Evolutionary conservation across 164 flowering plant species (phyloP).

Genomic region (Santalum album): DNA sequence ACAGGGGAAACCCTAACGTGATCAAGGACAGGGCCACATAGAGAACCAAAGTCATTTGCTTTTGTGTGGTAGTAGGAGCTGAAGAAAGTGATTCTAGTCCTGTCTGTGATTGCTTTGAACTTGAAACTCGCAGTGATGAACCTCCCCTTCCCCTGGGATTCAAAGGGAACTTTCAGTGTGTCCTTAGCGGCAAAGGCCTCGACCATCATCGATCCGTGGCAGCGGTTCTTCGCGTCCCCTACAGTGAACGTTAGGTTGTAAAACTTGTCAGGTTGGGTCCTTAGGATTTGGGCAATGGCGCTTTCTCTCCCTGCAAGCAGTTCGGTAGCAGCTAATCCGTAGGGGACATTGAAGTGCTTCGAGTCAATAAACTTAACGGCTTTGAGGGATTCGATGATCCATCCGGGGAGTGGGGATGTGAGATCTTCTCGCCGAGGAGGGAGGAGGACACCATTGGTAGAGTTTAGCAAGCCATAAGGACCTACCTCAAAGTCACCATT

Average conservation of each 20-base stretch:
- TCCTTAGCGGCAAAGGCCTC: slow-evolving; percentile 74
- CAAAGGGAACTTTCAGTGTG: slow-evolving; percentile 54
- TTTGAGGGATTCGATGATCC: slow-evolving; percentile 89
- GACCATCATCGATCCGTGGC: slow-evolving; percentile 87
- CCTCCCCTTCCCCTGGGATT: slow-evolving; percentile 53
- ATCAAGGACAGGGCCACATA: slow-evolving; percentile 86
- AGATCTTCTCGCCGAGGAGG: slow-evolving; percentile 72
- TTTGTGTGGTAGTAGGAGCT: slow-evolving; percentile 81
- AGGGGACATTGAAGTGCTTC: slow-evolving; percentile 70
- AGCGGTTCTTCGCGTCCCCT: slow-evolving; percentile 82
- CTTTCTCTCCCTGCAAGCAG: slow-evolving; percentile 89
- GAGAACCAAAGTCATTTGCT: slow-evolving; percentile 54
- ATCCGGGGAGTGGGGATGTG: slow-evolving; percentile 83
- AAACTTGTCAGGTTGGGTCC: slow-evolving; percentile 47
- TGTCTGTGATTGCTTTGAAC: slow-evolving; percentile 46
- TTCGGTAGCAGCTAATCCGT: slow-evolving; percentile 59
- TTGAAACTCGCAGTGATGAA: slow-evolving; percentile 36
- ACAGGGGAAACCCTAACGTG: slow-evolving; percentile 44
- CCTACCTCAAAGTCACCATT: slow-evolving; percentile 79
- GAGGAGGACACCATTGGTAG: slow-evolving; percentile 68
- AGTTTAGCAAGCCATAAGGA: slow-evolving; percentile 54
- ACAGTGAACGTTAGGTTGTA: slow-evolving; percentile 54
- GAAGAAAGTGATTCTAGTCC: slow-evolving; percentile 77
- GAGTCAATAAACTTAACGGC: slow-evolving; percentile 78
- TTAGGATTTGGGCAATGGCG: slow-evolving; percentile 73